These are phyloP conservation scores for Fraxinus nigra DNA, from an alignment of 305 asterid species.

Conservation along the genomic window DNA sequence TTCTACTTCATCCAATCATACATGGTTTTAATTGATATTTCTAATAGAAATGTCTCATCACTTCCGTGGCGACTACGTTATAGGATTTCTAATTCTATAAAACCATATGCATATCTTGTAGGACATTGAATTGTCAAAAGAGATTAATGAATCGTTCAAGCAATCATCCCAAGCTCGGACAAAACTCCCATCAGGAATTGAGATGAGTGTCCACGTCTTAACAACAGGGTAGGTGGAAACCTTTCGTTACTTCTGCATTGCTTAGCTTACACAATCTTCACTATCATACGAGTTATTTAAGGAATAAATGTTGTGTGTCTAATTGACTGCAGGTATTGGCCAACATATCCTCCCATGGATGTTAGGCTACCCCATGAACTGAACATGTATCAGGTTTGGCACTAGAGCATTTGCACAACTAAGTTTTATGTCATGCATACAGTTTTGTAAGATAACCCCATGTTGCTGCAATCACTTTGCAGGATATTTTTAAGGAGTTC, in stretches of 20 bases:
- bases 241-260: not conserved
- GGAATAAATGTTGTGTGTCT: conserved; percentile 6
- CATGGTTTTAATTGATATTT: not conserved
- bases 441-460: conserved; percentile 1
- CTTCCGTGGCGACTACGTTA: not conserved
- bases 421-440: conserved; percentile 7
- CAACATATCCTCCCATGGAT: conserved; percentile 99
- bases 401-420: not conserved
- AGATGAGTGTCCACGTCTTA: conserved; percentile 97
- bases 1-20: not conserved
- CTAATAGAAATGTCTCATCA: not conserved
- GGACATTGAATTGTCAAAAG: conserved; percentile 89
- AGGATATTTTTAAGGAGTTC: conserved; percentile 98
- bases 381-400: conserved; percentile 88
- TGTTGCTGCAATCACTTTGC: conserved; percentile 21
- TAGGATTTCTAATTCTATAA: not conserved
- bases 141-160: conserved; percentile 96
- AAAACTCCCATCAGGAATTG: conserved; percentile 96
- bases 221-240: conserved; percentile 73
- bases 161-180: conserved; percentile 99
- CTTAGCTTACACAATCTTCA: not conserved
- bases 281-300: not conserved
- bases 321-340: conserved; percentile 80
- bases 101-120: not conserved
- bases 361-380: conserved; percentile 94